These are phyloP conservation scores for Kuraishia piskuri DNA, from an alignment of 805 yeast genomes.

Conservation along the genomic window DNA sequence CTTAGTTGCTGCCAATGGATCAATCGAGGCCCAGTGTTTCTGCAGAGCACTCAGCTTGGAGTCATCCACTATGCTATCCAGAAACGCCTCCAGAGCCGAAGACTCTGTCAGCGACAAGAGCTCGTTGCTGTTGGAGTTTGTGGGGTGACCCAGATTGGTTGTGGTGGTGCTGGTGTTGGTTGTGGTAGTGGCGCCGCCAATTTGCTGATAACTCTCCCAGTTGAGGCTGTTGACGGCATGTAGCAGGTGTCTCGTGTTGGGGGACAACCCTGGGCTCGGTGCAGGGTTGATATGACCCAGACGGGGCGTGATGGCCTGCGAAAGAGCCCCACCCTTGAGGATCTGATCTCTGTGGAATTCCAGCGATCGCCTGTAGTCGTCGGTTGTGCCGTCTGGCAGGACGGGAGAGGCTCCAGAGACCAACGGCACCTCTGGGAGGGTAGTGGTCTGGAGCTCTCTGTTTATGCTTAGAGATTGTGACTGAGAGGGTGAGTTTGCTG, in stretches of 20 bases:
- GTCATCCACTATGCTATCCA: constrained; percentile 27
- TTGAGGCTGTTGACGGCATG: constrained; percentile 19
- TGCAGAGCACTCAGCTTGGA: constrained; percentile 17
- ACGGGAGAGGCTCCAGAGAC: too few relatives aligned
- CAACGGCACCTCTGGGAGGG: too few relatives aligned
- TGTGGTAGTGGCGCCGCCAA: neutral
- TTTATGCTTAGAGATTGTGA: too few relatives aligned
- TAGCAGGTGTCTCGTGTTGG: constrained; percentile 21
- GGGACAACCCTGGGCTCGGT: constrained; percentile 17
- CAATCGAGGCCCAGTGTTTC: constrained; percentile 24
- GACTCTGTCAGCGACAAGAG: constrained; percentile 24
- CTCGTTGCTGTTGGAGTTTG: constrained; percentile 10
- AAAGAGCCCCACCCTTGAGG: constrained; percentile 1
- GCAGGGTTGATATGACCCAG: neutral
- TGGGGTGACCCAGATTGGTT: neutral
- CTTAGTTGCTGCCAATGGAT: constrained; percentile 12
- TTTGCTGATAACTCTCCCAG: constrained; percentile 7
- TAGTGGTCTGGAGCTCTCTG: too few relatives aligned
- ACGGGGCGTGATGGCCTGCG: neutral
- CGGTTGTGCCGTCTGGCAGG: too few relatives aligned
- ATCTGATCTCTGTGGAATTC: constrained; percentile 5
- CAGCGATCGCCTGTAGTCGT: neutral
- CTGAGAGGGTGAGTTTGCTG: too few relatives aligned
- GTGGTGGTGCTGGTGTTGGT: neutral
- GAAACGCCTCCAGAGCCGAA: constrained; percentile 23